Conservation (phyloP, 306 rosid genomes). For the Rubus parviflorus region DNA sequence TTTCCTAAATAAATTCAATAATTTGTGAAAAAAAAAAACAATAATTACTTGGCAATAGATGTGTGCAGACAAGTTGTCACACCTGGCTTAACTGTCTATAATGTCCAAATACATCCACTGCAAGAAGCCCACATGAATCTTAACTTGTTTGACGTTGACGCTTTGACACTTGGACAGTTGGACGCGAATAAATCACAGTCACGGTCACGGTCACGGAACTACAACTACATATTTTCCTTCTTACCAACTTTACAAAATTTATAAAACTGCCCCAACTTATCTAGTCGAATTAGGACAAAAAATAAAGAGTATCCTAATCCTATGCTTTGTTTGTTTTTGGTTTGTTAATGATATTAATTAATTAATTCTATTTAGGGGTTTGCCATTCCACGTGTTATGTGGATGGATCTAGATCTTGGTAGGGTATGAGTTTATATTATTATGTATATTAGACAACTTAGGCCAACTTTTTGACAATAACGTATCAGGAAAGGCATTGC, state of each 20-base stretch:
- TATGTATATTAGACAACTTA: background rate
- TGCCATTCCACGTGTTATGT: constrained; percentile 5
- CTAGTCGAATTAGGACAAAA: background rate
- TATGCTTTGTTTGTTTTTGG: background rate
- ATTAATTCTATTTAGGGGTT: background rate
- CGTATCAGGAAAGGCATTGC: background rate
- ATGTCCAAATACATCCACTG: background rate
- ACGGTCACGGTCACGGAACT: too few relatives aligned
- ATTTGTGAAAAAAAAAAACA: too few relatives aligned
- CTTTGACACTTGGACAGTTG: background rate
- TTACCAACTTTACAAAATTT: background rate
- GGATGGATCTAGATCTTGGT: background rate
- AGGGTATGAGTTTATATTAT: background rate
- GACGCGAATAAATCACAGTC: background rate
- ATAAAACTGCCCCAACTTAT: background rate
- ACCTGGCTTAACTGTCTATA: background rate
- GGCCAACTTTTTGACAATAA: background rate
- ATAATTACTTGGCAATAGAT: background rate
- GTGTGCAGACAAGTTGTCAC: background rate
- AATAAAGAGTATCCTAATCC: background rate
- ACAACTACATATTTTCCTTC: background rate
- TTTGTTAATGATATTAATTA: background rate
- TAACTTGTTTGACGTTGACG: background rate
- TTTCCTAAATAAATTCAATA: too few relatives aligned
- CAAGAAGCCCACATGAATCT: background rate